Conservation (phyloP, 164 flowering plant genomes). For the Saururus chinensis region DNA sequence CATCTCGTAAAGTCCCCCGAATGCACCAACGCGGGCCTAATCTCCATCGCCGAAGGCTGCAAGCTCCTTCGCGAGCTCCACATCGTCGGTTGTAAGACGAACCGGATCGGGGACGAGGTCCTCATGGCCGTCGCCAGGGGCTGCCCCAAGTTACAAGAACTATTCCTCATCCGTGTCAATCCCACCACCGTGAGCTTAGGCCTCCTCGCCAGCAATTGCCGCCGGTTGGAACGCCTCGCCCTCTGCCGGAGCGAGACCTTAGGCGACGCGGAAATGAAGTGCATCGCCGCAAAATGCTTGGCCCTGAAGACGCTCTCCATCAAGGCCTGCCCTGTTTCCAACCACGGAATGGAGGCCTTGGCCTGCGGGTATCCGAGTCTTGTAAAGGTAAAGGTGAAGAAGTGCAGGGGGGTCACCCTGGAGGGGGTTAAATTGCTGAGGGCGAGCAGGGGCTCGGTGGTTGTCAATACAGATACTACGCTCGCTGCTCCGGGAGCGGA, state of each 20-base stretch:
- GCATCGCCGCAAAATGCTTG: slow-evolving; percentile 61
- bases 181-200: slow-evolving; percentile 52
- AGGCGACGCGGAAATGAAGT: slow-evolving; percentile 68
- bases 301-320: slow-evolving; percentile 84
- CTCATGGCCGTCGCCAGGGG: slow-evolving; percentile 55
- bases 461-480: slow-evolving; percentile 48
- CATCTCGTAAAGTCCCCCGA: slow-evolving; percentile 79
- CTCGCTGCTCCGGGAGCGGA: slow-evolving; percentile 12
- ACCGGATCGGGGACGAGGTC: slow-evolving; percentile 78
- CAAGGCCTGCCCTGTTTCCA: slow-evolving; percentile 75
- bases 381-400: slow-evolving; percentile 89
- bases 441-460: slow-evolving; percentile 37
- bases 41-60: slow-evolving; percentile 51
- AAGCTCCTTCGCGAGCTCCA: slow-evolving; percentile 77
- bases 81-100: slow-evolving; percentile 90
- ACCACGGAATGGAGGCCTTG: slow-evolving; percentile 61
- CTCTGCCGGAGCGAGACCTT: slow-evolving; percentile 75
- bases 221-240: slow-evolving; percentile 66
- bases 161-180: slow-evolving; percentile 76
- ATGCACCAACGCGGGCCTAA: slow-evolving; percentile 64
- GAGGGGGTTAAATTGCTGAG: slow-evolving; percentile 56
- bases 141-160: slow-evolving; percentile 63
- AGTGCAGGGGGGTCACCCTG: slow-evolving; percentile 65
- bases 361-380: slow-evolving; percentile 86
- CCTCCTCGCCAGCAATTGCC: slow-evolving; percentile 56